Base-by-base conservation (phyloP, 768 basidiomycete genomes). In the Tylopilus rubrobrunneus region DNA sequence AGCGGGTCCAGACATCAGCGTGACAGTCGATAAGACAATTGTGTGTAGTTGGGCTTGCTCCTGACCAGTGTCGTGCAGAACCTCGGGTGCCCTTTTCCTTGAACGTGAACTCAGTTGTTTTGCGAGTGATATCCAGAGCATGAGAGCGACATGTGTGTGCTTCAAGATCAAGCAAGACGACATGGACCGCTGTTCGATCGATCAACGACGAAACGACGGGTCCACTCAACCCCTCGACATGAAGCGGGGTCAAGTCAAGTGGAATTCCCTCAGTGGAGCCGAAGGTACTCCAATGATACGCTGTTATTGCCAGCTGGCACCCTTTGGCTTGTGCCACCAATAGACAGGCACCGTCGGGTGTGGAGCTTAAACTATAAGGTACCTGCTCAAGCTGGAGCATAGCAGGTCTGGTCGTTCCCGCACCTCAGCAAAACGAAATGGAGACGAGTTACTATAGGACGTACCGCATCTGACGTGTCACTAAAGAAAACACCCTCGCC, bases 261-360 rank as follows among this genome's bases (percentile, higher is more conserved):
- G 28, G 17, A 19, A 76, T 76, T 15, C 82, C 83, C 12, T 70
- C 61, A 0, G 73, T 68, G 0, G 79, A 76, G 5, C 83, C 84
- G 52, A 85, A 83, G 1, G 80, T 79, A 12, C 68, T 69, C 79
- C 78, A 82, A 58, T 84, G 84, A 57, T 78, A 82, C 0, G 76
- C 76, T 2, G 67, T 72, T 5, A 79, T 19, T 1, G 34, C 21
- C 45, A 65, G 19, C 46, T 45, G 45, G 34, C 5, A 53, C 29
- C 25, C 56, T 25, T 60, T 48, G 2, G 48, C 47, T 39, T 73
- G 68, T 9, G 70, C 57, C 1, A 72, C 63, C 21, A 83, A 33
- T 21, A 84, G 62, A 58, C 82, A 83, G n/a, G 83, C 71, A 0
- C 80, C 81, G 57, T 84, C 83, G 0, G 82, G 80, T 0, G 82